A percentile compares a stretch with the other conserved stretches of the same genome.
Conservation (phyloP, 2,329 filamentous ascomycete species). For the Colletotrichum coccodes region DNA sequence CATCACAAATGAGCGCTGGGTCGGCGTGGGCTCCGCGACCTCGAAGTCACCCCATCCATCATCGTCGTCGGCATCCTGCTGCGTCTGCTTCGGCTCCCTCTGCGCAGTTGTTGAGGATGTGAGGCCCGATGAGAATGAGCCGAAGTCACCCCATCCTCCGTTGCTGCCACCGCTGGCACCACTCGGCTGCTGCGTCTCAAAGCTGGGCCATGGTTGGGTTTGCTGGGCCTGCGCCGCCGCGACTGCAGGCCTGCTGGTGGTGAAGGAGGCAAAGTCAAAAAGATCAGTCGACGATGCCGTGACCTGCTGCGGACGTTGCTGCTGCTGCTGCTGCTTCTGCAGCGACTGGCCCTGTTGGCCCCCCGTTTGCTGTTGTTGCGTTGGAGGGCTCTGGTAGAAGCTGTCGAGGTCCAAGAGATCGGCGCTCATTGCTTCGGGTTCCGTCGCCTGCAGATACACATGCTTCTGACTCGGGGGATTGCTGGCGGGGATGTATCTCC, state of each 20-base stretch:
- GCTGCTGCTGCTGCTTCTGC: constrained; percentile 26
- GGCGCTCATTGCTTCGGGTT: constrained; percentile 63
- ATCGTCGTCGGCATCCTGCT: constrained; percentile 60
- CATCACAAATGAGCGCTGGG: constrained; percentile 32
- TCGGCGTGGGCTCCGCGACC: constrained; percentile 53
- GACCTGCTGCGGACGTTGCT: constrained; percentile 31
- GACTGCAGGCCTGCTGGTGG: constrained; percentile 20
- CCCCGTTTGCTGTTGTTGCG: constrained; percentile 30
- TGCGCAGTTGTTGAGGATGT: constrained; percentile 32
- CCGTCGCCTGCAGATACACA: constrained; percentile 21
- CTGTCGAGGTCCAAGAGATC: constrained; percentile 73
- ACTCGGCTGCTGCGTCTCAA: constrained; percentile 39
- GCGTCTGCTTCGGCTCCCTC: constrained; percentile 27
- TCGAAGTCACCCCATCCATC: constrained; percentile 78
- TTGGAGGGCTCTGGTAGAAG: constrained; percentile 50
- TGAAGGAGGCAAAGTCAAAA: constrained; percentile 38
- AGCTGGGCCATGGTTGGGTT: constrained; percentile 44
- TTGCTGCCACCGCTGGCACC: constrained; percentile 16
- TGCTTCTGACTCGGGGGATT: constrained; percentile 4
- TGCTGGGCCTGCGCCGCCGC: constrained; percentile 29
- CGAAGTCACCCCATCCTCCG: constrained; percentile 37
- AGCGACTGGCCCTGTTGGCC: constrained; percentile 31
- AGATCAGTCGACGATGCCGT: constrained; percentile 38
- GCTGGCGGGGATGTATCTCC: background rate
- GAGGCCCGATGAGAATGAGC: constrained; percentile 25